Conservation (phyloP, 192 early-diverging fungal species). For the Phlyctochytrium bullatum region DNA sequence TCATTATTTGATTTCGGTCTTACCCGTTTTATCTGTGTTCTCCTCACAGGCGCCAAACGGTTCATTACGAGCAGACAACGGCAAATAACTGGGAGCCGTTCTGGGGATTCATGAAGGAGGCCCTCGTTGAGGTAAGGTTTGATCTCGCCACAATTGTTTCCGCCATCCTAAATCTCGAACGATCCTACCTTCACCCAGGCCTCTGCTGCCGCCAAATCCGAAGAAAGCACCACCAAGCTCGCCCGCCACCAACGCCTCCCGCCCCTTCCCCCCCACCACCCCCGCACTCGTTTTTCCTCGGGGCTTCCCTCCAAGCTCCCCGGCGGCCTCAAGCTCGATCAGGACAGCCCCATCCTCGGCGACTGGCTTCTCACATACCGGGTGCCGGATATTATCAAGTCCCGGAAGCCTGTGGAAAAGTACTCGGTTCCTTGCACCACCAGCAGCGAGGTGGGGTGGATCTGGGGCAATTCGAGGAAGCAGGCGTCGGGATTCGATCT, state of each 20-base stretch:
- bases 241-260: background rate
- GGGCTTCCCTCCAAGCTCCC: slow-evolving; percentile 50
- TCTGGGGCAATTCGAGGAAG: slow-evolving; percentile 29
- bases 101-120: slow-evolving; percentile 54
- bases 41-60: slow-evolving; percentile 46
- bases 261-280: background rate
- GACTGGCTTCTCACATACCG: slow-evolving; percentile 45
- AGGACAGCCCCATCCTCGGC: slow-evolving; percentile 29
- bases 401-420: slow-evolving; percentile 40
- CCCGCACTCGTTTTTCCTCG: slow-evolving; percentile 19
- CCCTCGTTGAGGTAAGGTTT: slow-evolving; percentile 31
- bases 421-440: slow-evolving; percentile 49
- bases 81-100: slow-evolving; percentile 47
- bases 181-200: too few species aligned
- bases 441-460: slow-evolving; percentile 47
- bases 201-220: background rate
- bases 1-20: background rate
- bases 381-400: slow-evolving; percentile 36
- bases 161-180: too few species aligned
- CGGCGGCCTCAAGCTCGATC: slow-evolving; percentile 30
- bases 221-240: background rate
- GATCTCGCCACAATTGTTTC: too few species aligned
- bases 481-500: slow-evolving; percentile 6
- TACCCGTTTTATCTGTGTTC: background rate
- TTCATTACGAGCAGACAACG: slow-evolving; percentile 48